These are phyloP conservation scores for Carpinus viminea DNA, from an alignment of 306 rosid genomes.

Conservation along the genomic window DNA sequence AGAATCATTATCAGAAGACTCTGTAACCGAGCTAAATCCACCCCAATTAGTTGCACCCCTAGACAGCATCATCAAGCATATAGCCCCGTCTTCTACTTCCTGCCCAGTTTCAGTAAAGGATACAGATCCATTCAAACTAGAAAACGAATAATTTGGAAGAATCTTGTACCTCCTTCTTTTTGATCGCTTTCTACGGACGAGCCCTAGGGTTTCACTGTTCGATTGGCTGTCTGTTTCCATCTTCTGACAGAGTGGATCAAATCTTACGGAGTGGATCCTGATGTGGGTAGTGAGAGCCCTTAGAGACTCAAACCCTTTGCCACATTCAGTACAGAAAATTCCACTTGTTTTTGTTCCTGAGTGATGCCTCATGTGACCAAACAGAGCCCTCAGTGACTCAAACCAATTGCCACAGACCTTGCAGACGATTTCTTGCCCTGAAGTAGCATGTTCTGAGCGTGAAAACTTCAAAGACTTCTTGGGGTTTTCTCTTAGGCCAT, in stretches of 20 bases:
- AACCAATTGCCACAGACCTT: conserved; percentile 43
- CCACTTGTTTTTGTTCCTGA: conserved; percentile 34
- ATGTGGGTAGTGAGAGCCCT: conserved; percentile 31
- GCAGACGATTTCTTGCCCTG: conserved; percentile 34
- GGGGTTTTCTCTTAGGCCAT: conserved; percentile 51
- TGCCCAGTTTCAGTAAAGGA: conserved; percentile 20
- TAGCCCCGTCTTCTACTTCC: conserved; percentile 40
- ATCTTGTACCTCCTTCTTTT: conserved; percentile 37
- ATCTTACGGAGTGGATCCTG: conserved; percentile 17
- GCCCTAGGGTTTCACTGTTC: conserved; percentile 21
- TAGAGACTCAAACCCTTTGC: conserved; percentile 35
- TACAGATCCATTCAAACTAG: conserved; percentile 28
- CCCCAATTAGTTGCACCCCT: conserved; percentile 26
- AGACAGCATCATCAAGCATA: conserved; percentile 46
- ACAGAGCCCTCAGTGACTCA: conserved; percentile 37
- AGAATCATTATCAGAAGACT: conserved; percentile 37
- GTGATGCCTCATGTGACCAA: conserved; percentile 61
- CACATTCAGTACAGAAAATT: conserved; percentile 35
- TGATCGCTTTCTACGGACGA: conserved; percentile 44
- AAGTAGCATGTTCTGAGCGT: conserved; percentile 4
- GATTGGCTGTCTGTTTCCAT: conserved; percentile 12
- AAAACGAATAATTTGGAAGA: conserved; percentile 17
- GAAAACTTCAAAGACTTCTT: conserved; percentile 46
- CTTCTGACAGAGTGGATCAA: conserved; percentile 1
- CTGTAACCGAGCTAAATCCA: conserved; percentile 21